Conservation (phyloP, 345 rosid genomes). For the Camelina laxa region DNA sequence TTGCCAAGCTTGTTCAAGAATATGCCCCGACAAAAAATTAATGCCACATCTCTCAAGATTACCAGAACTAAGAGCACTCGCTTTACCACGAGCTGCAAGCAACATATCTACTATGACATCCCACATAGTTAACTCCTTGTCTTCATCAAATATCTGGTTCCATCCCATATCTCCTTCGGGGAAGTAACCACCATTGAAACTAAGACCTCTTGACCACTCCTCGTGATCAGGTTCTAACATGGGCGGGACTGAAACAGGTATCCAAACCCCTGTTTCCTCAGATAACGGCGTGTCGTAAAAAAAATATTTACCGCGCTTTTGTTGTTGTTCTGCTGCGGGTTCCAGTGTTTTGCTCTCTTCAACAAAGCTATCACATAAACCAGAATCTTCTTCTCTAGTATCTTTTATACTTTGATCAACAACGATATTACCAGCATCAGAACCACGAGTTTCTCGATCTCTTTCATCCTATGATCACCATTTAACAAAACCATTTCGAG, state of each 20-base stretch:
- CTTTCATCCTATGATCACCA: conserved; percentile 42
- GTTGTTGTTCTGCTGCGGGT: conserved; percentile 6
- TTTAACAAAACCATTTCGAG: conserved; percentile 18
- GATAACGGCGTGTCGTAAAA: conserved; percentile 72
- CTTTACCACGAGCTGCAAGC: conserved; percentile 86
- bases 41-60: conserved; percentile 57
- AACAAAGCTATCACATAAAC: conserved; percentile 6
- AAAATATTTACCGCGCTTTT: conserved; percentile 72
- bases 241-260: conserved; percentile 96
- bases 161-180: conserved; percentile 96
- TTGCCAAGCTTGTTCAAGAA: conserved; percentile 95
- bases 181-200: conserved; percentile 76
- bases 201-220: conserved; percentile 69
- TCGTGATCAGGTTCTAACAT: conserved; percentile 71
- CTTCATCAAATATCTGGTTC: conserved; percentile 59
- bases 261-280: conserved; percentile 96
- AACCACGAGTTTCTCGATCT: not conserved
- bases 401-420: conserved; percentile 8
- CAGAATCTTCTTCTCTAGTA: conserved; percentile 28
- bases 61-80: conserved; percentile 67
- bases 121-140: conserved; percentile 94
- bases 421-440: conserved; percentile 23
- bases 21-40: conserved; percentile 65
- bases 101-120: conserved; percentile 87
- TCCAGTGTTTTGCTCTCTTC: conserved; percentile 28